These are phyloP conservation scores for Chloropicon primus DNA, from an alignment of 139 green algal genomes.

Conservation along the genomic window DNA sequence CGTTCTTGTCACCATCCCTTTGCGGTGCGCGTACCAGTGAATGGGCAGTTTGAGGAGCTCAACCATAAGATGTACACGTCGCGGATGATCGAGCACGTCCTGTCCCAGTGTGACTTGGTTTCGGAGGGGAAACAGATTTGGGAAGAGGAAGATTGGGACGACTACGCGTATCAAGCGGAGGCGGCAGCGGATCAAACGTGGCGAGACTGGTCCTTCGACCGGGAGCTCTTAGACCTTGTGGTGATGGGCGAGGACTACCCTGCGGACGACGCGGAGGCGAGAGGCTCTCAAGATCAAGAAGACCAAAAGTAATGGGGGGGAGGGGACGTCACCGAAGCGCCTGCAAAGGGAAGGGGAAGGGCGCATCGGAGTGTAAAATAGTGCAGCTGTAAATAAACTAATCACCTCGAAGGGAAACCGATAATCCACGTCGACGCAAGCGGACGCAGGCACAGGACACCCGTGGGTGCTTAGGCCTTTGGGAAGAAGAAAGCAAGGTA, in stretches of 20 bases:
- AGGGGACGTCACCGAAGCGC: no score
- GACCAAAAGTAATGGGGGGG: no score
- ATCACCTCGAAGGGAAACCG: no score
- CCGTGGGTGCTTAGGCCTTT: no score
- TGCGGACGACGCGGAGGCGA: neutral
- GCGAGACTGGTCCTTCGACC: neutral
- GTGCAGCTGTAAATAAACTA: no score
- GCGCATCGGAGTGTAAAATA: no score
- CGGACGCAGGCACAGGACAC: no score
- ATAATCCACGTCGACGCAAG: no score
- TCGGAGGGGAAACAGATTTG: neutral
- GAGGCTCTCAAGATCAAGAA: no score
- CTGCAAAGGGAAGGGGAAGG: no score
- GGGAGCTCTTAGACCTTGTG: neutral
- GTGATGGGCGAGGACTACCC: neutral
- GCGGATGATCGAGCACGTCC: neutral
- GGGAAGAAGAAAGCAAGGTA: no score
- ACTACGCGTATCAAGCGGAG: neutral
- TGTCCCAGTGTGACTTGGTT: neutral
- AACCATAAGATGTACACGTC: neutral
- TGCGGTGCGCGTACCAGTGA: neutral
- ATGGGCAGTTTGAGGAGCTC: neutral
- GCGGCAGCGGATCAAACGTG: neutral
- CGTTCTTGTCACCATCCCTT: neutral
- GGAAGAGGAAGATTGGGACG: neutral